A percentile compares a stretch with the other conserved stretches of the same genome.
Conservation (phyloP, 2,329 filamentous ascomycete species). For the Colletotrichum tamarilloi region DNA sequence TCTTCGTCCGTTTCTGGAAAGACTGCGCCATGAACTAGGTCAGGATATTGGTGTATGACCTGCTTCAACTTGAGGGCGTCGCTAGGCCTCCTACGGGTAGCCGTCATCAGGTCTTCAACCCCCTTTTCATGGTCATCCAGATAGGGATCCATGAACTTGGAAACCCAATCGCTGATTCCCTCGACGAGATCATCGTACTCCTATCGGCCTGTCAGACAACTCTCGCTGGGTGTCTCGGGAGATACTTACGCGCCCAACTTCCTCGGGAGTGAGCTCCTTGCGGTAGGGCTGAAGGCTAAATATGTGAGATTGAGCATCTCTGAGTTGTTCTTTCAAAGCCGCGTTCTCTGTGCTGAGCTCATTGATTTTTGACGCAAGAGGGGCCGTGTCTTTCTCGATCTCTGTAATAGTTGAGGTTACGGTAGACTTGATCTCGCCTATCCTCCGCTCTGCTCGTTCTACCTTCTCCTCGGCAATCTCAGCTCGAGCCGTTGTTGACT, state of each 20-base stretch:
- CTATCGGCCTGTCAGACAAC: slow-evolving; percentile 39
- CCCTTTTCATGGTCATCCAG: slow-evolving; percentile 43
- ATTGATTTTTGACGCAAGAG: slow-evolving; percentile 37
- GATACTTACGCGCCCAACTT: slow-evolving; percentile 47
- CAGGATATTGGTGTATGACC: slow-evolving; percentile 43
- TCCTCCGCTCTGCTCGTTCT: slow-evolving; percentile 40
- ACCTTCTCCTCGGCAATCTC: slow-evolving; percentile 45
- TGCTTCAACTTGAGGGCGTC: slow-evolving; percentile 43
- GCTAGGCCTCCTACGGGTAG: slow-evolving; percentile 38
- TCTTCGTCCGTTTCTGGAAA: slow-evolving; percentile 53
- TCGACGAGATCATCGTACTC: slow-evolving; percentile 50
- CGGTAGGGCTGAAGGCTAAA: slow-evolving; percentile 54
- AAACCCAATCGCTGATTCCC: slow-evolving; percentile 48
- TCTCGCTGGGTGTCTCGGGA: not conserved
- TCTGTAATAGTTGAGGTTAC: slow-evolving; percentile 40
- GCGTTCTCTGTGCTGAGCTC: slow-evolving; percentile 43
- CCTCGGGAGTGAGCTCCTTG: slow-evolving; percentile 49
- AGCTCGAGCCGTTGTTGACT: slow-evolving; percentile 9
- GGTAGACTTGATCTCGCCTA: slow-evolving; percentile 40
- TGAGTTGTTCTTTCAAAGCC: slow-evolving; percentile 44
- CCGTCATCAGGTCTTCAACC: slow-evolving; percentile 38
- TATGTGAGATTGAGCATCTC: slow-evolving; percentile 51
- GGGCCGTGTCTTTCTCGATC: slow-evolving; percentile 40
- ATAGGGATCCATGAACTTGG: slow-evolving; percentile 46
- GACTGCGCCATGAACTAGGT: slow-evolving; percentile 45